Conservation (phyloP, 805 yeast species). For the Candida oleophila region DNA sequence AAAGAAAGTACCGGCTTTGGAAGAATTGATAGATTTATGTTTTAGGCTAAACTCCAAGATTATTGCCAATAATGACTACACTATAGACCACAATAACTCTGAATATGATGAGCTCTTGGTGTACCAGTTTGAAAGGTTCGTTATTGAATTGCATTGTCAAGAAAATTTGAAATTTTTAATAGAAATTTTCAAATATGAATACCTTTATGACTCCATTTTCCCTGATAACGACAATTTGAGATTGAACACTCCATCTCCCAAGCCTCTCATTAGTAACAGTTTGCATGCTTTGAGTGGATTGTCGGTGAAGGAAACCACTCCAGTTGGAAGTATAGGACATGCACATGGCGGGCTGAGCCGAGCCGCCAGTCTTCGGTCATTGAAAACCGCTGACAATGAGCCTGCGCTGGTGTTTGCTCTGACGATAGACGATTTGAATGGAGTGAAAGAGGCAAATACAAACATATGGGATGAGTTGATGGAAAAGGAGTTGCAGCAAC, state of each 20-base stretch:
- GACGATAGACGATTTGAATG: constrained; percentile 24
- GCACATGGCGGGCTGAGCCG: not conserved
- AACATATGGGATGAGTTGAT: constrained; percentile 13
- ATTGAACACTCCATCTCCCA: constrained; percentile 7
- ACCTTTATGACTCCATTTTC: constrained; percentile 30
- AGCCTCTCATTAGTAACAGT: not conserved
- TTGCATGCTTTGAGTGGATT: not conserved
- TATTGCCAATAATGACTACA: not conserved
- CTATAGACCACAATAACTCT: constrained; percentile 10
- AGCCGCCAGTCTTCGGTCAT: constrained; percentile 9
- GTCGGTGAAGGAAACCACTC: not conserved
- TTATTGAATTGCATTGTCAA: constrained; percentile 40
- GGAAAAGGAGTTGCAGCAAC: constrained; percentile 2
- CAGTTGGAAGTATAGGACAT: not conserved
- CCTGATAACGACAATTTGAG: constrained; percentile 5
- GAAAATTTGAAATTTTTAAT: constrained; percentile 47
- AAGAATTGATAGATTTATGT: constrained; percentile 32
- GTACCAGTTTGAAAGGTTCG: constrained; percentile 31
- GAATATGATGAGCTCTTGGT: constrained; percentile 13
- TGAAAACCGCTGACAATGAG: constrained; percentile 23
- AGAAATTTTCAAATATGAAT: constrained; percentile 46
- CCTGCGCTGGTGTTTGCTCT: constrained; percentile 21
- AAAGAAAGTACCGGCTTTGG: constrained; percentile 16
- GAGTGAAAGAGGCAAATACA: constrained; percentile 1
- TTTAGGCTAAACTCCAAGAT: constrained; percentile 20